Base-by-base conservation (phyloP, 1,284 basidiomycete species). In the Boletellus sp. region DNA sequence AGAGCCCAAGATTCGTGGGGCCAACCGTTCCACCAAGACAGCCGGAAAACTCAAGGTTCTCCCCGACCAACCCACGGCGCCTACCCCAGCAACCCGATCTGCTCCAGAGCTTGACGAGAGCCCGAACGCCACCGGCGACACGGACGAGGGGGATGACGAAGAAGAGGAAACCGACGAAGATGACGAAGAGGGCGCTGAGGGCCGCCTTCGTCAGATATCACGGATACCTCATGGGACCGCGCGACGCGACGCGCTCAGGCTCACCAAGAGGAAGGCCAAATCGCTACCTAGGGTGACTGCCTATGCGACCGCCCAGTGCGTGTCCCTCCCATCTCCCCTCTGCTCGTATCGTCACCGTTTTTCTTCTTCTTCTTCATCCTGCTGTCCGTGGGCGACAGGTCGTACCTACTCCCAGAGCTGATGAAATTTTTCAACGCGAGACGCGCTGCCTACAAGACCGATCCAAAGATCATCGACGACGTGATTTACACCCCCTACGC, bases 221-320 rank as follows among this genome's bases (percentile, higher is more conserved):
- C 82, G 91, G 40, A 98, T 97, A 49, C 94, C 94, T 3, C 92
- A 93, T 38, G 94, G 94, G 3, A 93, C 91, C 30, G 94, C 94
- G 26, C 79, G 93, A 38, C 77, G 92, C 50, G 94, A 97, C 74
- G 94, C 94, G 1, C 70, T 92, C 49, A 82, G 79, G 48, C 69
- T 97, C 52, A 97, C 94, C 0, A 94, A 95, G 70, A 91, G 89
- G 67, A 94, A 94, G 61, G 93, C 94, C 27, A 93, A 94, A 56
- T 91, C 87, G 34, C 68, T 97, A 25, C 93, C 94, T n/a, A 74
- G 94, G 55, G 94, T 95, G 16, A 96, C 94, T 4, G 94, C 94
- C 2, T 97, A 96, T 69, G 91, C 92, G 45, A 97, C 94, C 13
- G 91, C 94, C 30, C 86, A 82, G 90, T 94, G 67, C 57, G 79